phyloP scores from a whole-genome alignment of 208 protist species.

The Crithidia fasciculata region DNA sequence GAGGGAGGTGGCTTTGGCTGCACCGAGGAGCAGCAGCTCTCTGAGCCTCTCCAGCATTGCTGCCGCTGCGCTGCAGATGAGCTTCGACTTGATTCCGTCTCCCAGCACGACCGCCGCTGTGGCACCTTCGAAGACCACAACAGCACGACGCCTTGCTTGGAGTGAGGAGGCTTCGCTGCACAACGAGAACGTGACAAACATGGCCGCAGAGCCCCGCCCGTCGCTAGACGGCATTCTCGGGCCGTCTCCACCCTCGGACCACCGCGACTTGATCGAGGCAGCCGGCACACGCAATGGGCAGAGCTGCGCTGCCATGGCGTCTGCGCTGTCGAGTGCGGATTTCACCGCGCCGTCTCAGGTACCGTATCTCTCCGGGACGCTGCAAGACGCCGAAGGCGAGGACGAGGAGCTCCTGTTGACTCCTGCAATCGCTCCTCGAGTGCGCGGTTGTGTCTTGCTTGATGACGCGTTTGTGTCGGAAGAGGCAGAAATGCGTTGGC shows the following conservation, averaged over 20 bases:
- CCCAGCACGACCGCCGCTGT: background rate
- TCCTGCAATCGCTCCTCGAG: background rate
- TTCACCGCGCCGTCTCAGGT: constrained; percentile 1
- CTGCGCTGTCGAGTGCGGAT: background rate
- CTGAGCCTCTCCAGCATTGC: background rate
- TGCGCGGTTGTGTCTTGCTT: background rate
- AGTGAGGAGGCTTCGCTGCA: background rate
- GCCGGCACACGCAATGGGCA: background rate
- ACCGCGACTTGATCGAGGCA: background rate
- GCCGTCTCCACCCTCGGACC: background rate
- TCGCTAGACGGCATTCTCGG: background rate
- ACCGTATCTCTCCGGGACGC: constrained; percentile 5
- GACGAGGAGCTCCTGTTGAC: background rate
- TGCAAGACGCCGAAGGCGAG: background rate
- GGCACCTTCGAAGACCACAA: background rate
- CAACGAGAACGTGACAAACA: background rate
- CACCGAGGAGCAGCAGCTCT: constrained; percentile 1
- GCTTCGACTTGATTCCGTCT: constrained; percentile 30
- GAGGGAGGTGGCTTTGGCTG: no score
- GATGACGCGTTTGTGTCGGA: background rate
- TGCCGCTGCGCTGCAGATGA: constrained; percentile 1
- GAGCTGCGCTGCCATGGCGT: background rate
- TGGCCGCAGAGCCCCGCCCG: background rate
- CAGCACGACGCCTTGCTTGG: background rate
- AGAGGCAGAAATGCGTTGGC: background rate